Evolutionary conservation across 148 eudicot species (phyloP).

Genomic region (Dianthus caryophyllus): DNA sequence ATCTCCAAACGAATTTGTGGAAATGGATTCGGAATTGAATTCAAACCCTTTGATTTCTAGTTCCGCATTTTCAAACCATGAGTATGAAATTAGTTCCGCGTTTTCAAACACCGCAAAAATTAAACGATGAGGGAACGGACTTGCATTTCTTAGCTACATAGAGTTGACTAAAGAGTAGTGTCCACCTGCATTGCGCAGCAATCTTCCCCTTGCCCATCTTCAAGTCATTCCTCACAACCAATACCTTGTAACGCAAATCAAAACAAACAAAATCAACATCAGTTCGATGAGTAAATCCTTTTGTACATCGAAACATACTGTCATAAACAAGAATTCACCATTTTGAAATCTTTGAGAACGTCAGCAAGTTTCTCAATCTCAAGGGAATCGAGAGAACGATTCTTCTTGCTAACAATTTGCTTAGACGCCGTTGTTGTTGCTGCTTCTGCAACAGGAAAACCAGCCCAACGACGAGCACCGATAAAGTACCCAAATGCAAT

Average conservation of each 20-base stretch:
- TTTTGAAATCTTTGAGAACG: conserved; percentile 86
- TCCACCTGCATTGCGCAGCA: conserved; percentile 98
- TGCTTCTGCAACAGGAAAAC: conserved; percentile 33
- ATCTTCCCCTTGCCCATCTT: conserved; percentile 99
- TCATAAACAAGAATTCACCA: conserved; percentile 42
- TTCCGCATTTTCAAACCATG: too few species aligned
- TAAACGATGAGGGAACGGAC: too few species aligned
- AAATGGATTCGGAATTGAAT: too few species aligned
- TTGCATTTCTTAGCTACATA: neutral
- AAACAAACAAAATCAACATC: neutral
- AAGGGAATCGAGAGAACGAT: conserved; percentile 38
- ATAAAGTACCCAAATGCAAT: conserved; percentile 74
- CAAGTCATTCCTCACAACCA: conserved; percentile 97
- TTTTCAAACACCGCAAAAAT: too few species aligned
- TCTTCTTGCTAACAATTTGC: conserved; percentile 40
- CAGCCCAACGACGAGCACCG: conserved; percentile 45
- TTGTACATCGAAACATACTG: neutral
- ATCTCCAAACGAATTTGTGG: too few species aligned
- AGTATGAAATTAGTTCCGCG: too few species aligned
- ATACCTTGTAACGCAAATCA: conserved; percentile 45
- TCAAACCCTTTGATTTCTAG: too few species aligned
- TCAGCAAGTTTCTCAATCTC: conserved; percentile 92
- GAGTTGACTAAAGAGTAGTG: neutral
- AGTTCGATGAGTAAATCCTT: neutral
- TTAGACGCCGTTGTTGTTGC: conserved; percentile 23